phyloP scores from a whole-genome alignment of 208 protist species.

The Trypanosoma cruzi region DNA sequence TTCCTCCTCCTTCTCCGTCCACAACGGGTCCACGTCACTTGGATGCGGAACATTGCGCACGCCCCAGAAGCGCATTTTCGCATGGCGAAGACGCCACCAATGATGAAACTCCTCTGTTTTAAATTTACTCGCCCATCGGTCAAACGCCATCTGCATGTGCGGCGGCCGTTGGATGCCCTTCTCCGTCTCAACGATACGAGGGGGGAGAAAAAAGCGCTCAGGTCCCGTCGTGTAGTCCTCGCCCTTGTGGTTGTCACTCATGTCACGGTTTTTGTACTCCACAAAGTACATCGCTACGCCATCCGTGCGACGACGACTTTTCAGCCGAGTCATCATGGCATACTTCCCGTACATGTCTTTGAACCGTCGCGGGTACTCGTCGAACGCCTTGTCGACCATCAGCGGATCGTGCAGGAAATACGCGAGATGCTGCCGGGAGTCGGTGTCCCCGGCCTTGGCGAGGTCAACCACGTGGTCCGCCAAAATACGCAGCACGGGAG shows the following conservation, averaged over 20 bases:
- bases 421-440: conserved; percentile 88
- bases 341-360: conserved; percentile 84
- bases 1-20: conserved; percentile 92
- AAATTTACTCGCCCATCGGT: conserved; percentile 91
- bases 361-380: conserved; percentile 90
- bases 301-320: conserved; percentile 67
- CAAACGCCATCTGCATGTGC: conserved; percentile 94
- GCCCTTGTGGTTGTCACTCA: conserved; percentile 91
- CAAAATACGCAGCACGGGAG: conserved; percentile 83
- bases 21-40: conserved; percentile 89
- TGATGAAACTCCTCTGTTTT: conserved; percentile 93
- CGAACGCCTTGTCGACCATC: conserved; percentile 93
- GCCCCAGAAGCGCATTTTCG: conserved; percentile 91
- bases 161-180: conserved; percentile 89
- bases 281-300: conserved; percentile 91
- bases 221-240: conserved; percentile 85
- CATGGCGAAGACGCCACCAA: conserved; percentile 91
- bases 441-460: conserved; percentile 86
- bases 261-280: conserved; percentile 89
- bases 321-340: conserved; percentile 87
- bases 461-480: conserved; percentile 91
- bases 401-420: conserved; percentile 89
- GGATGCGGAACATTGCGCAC: conserved; percentile 93
- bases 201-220: conserved; percentile 91
- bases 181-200: conserved; percentile 85